These are phyloP conservation scores for Eimeria necatrix DNA, from an alignment of 169 alveolate species.

Conservation along the genomic window DNA sequence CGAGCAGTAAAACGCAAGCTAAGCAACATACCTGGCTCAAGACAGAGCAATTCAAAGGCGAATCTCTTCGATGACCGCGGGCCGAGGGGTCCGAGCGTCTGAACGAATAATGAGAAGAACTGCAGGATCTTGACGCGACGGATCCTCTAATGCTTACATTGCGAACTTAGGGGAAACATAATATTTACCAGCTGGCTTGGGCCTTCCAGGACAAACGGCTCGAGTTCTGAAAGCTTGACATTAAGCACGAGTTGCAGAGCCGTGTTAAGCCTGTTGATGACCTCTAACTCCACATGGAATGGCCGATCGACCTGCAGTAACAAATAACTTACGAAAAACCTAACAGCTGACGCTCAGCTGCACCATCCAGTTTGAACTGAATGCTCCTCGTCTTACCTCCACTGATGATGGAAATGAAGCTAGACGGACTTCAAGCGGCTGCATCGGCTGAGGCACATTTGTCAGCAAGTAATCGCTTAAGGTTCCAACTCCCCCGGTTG, in stretches of 20 bases:
- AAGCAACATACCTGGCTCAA: conserved; percentile 71
- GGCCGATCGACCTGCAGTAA: conserved; percentile 77
- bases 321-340: background rate
- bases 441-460: conserved; percentile 23
- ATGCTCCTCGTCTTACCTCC: conserved; percentile 25
- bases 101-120: background rate
- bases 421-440: conserved; percentile 73
- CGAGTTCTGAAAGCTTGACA: conserved; percentile 51
- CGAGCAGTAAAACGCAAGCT: background rate
- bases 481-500: conserved; percentile 79
- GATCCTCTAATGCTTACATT: too few relatives aligned
- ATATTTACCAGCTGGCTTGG: conserved; percentile 64
- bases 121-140: background rate
- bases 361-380: too few relatives aligned
- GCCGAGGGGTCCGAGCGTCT: conserved; percentile 70
- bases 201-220: conserved; percentile 78
- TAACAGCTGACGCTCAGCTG: too few relatives aligned
- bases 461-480: conserved; percentile 42
- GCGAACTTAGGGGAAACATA: background rate
- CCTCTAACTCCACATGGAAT: conserved; percentile 77
- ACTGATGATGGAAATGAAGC: conserved; percentile 77
- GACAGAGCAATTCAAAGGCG: conserved; percentile 76
- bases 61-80: conserved; percentile 53
- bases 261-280: conserved; percentile 46
- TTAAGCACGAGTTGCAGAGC: conserved; percentile 29